Evolutionary conservation across 2,329 filamentous ascomycete species (phyloP), one percentile per base, ranked within the genome.

Genomic region (Exophiala aquamarina): DNA sequence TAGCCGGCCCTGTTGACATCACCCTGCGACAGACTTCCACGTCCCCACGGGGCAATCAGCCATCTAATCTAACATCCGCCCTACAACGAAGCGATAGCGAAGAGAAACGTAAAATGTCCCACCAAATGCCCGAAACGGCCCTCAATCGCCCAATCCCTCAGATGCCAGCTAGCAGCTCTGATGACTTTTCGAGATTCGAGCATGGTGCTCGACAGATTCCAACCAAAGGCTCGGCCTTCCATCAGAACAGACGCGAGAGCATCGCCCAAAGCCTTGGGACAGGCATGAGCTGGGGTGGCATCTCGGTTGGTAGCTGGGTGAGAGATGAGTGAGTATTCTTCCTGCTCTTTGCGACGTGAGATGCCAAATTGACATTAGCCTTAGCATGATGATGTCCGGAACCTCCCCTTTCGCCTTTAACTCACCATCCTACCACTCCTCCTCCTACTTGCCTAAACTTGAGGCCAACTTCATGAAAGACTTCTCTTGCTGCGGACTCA

Each of bases 401-500:
- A 96, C 90, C 14, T 97, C 93, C n/a, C 93, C 93, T 9, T 95
- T 92, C 63, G 77, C 82, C 50, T 83, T 91, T 61, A 86, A 91
- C 67, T 59, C 58, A 6, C 89, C 93, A 1, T 96, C 92, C 1
- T 94, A 89, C 61, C 92, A 97, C 69, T 97, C 92, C 1, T 95
- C 91, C 5, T 97, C 93, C 19, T 97, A 97, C 66, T 80, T 96
- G 1, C 92, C 91, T 8, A 96, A 95, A 69, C 83, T 96, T 64
- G 93, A 98, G 70, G 92, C 92, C 52, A 93, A 92, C 64, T 98
- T 96, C 68, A 94, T 97, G 89, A 86, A 86, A 69, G 91, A 97
- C 71, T 97, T 97, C 70, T 86, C 86, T 42, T 98, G 93, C 73
- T 98, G 93, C 70, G 90, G 90, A 61, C 81, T 89, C 61, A 92